Evolutionary conservation across 805 yeast species (phyloP), one percentile per base, ranked within the genome.

Genomic region (Ogataea zsoltii): DNA sequence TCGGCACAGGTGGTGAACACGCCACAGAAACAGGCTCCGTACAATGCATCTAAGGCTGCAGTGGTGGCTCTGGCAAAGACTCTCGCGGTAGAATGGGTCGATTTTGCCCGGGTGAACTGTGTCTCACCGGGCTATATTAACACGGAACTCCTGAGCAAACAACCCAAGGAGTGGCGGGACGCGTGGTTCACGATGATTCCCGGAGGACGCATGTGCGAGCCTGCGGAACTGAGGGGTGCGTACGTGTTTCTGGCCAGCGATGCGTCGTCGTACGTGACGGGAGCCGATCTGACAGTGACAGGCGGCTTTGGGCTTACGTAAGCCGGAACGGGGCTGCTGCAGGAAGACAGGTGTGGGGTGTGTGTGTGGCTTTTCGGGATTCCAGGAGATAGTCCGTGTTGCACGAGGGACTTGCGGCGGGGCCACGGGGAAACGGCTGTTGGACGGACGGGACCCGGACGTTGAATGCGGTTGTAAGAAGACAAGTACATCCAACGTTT

Each of bases 211-310:
- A 71, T 71, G 53, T 75, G 71, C 29, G 57, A 54, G 28, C 70
- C 77, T 25, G 63, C 69, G 44, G 79, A 74, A 54, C 64, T 74
- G 50, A 72, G 65, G 11, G 78, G 79, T 40, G 77, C 77, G n/a
- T 74, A 71, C 60, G 59, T 74, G 41, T 74, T 70, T 58, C 65
- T 74, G 52, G 77, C 76, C 9, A 65, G 82, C 39, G 78, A 74
- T 52, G 77, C 78, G 30, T 62, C 76, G 26, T 62, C 71, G 34
- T 74, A 62, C 54, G 68, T 71, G 46, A 73, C 76, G 21, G 79
- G 79, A 34, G 55, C 73, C 33, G 79, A 74, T 49, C 49, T 74
- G 33, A 58, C 58, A 35, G 70, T 71, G 38, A 77, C 72, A 49
- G 79, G 77, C 49, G 79, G 78, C 23, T 74, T 73, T 36, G 40